Conservation (phyloP, 2,329 filamentous ascomycete genomes). For the Acrodontium crateriforme region DNA sequence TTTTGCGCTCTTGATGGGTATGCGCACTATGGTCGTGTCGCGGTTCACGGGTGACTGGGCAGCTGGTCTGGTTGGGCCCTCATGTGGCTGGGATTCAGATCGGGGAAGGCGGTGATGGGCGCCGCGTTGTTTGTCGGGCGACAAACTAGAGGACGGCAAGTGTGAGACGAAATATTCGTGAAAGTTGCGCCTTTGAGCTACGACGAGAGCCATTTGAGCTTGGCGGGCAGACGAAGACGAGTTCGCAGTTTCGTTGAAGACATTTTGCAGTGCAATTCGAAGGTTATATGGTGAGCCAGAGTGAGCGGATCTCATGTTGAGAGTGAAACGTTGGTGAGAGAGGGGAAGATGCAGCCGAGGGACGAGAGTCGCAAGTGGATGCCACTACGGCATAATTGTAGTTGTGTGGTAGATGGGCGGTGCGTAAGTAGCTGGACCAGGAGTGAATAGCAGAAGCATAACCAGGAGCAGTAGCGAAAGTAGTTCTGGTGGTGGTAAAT, state of each 20-base stretch:
- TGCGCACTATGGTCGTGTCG: slow-evolving; percentile 86
- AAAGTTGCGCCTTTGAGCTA: slow-evolving; percentile 38
- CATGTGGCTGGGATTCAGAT: slow-evolving; percentile 69
- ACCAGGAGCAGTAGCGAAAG: too few relatives aligned
- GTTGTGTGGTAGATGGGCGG: too few relatives aligned
- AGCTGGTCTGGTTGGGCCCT: slow-evolving; percentile 18
- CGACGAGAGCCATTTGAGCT: too few relatives aligned
- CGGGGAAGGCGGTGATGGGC: slow-evolving; percentile 78
- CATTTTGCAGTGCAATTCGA: slow-evolving; percentile 13
- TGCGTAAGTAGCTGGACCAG: too few relatives aligned
- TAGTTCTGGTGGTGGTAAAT: too few relatives aligned
- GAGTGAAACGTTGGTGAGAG: too few relatives aligned
- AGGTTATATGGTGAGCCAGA: slow-evolving; percentile 16
- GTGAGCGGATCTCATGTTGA: too few relatives aligned
- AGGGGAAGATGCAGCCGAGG: too few relatives aligned
- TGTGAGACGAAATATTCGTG: slow-evolving; percentile 98
- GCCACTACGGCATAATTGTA: too few relatives aligned
- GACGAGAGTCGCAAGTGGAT: too few relatives aligned
- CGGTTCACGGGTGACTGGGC: slow-evolving; percentile 34
- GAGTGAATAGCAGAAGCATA: too few relatives aligned
- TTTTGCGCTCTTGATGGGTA: slow-evolving; percentile 83
- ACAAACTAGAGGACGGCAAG: slow-evolving; percentile 79
- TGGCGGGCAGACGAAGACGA: too few relatives aligned
- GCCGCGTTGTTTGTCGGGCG: slow-evolving; percentile 54
- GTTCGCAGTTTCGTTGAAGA: slow-evolving; percentile 14